Evolutionary conservation across 768 basidiomycete genomes (phyloP), one percentile per base, ranked within the genome.

Genomic region (Leccinum boreale): DNA sequence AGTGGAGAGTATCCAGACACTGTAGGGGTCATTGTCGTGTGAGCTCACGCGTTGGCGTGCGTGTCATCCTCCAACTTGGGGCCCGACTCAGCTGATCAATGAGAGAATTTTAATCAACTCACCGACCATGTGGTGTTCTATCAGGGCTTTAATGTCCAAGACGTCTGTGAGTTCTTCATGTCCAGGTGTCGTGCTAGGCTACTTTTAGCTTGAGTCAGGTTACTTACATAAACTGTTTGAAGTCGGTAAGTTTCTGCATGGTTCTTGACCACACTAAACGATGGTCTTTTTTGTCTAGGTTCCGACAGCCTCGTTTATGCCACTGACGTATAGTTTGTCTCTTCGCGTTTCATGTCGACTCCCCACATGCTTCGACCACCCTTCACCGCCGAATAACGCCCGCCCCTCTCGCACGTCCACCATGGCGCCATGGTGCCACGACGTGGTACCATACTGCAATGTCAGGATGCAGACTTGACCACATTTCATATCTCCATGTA

Each of bases 331-430:
- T 51, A 15, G 14, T 64, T 58, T 47, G 29, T 53, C 36, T 54
- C 51, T 29, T 52, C 26, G 47, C 35, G 66, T 67, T 67, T 67
- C 66, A 67, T 55, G 48, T 66, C 48, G 56, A 66, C 66, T 53
- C 66, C 58, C 67, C 63, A 67, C 65, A 62, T 45, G 17, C 49
- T 53, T 62, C 65, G 65, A 59, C 44, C 44, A 47, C 63, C 65
- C 60, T 67, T 51, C 58, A 57, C 64, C 67, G 64, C 67, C 52
- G 29, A 52, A 46, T 53, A 35, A 12, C 33, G 23, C 39, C 49
- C 35, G 26, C 31, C 59, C 50, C 45, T 51, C 42, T 62, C 48
- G 14, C 60, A 62, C 48, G 36, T 19, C 48, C 31, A 23, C 17
- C 57, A 29, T 23, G 33, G 31, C 35, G 42, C 59, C 49, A 29